Evolutionary conservation across 2,329 filamentous ascomycete species (phyloP).

Genomic region (Clonostachys solani): DNA sequence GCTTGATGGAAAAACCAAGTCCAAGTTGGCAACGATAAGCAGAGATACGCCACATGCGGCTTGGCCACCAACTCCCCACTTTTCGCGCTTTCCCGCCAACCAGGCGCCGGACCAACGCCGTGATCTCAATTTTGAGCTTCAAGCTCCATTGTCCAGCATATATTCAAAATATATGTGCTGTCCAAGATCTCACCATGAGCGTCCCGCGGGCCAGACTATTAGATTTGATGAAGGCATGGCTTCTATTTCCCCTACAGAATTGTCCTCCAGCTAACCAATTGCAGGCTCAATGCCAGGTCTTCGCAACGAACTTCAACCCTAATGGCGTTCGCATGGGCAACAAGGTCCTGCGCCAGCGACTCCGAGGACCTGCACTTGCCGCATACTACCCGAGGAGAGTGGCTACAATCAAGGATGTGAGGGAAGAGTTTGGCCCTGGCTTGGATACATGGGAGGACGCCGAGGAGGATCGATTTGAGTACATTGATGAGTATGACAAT

Average conservation of each 20-base stretch:
- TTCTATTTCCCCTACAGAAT: not conserved
- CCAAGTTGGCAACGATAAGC: too few species aligned
- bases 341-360: slow-evolving; percentile 83
- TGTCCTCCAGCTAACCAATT: slow-evolving; percentile 11
- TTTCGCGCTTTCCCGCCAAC: slow-evolving; percentile 7
- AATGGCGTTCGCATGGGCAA: slow-evolving; percentile 78
- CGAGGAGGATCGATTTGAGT: slow-evolving; percentile 76
- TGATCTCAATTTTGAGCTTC: slow-evolving; percentile 13
- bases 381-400: slow-evolving; percentile 83
- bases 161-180: too few species aligned
- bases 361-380: slow-evolving; percentile 77
- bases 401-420: slow-evolving; percentile 69
- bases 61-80: too few species aligned
- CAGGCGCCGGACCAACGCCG: slow-evolving; percentile 2
- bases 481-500: slow-evolving; percentile 54
- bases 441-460: slow-evolving; percentile 68
- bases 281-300: slow-evolving; percentile 87
- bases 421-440: slow-evolving; percentile 62
- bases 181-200: slow-evolving; percentile 46
- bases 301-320: slow-evolving; percentile 88
- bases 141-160: too few species aligned
- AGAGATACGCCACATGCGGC: too few species aligned
- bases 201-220: slow-evolving; percentile 58
- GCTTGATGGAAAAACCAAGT: too few species aligned
- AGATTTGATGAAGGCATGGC: slow-evolving; percentile 73